Percentiles rank a stretch among this genome's conserved stretches.
phyloP scores from a whole-genome alignment of 2,329 filamentous ascomycete genomes.

The Pseudocercospora musae region DNA sequence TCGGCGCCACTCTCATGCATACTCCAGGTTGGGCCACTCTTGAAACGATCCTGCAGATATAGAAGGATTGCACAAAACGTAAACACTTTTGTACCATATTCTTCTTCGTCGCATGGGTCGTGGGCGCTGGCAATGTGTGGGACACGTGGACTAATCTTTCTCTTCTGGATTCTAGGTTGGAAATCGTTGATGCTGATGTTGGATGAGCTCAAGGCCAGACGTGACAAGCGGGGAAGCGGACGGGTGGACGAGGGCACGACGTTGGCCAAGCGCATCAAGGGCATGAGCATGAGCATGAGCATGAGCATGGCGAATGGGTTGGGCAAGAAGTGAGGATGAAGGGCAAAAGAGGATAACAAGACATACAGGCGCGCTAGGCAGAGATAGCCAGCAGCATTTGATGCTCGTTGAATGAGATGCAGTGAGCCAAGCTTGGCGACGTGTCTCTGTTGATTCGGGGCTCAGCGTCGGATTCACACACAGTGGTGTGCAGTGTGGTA shows the following conservation, averaged over 20 bases:
- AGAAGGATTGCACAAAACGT: slow-evolving; percentile 18
- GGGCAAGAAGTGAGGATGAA: background rate
- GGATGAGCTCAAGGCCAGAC: slow-evolving; percentile 93
- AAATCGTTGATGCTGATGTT: slow-evolving; percentile 73
- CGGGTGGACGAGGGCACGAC: slow-evolving; percentile 18
- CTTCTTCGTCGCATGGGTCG: background rate
- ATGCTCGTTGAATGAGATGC: too few species aligned
- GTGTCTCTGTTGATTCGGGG: background rate
- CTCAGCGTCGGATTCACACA: too few species aligned
- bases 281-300: slow-evolving; percentile 14
- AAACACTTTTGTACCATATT: slow-evolving; percentile 10
- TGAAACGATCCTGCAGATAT: slow-evolving; percentile 71
- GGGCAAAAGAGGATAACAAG: background rate
- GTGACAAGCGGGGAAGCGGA: slow-evolving; percentile 56
- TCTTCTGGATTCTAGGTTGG: slow-evolving; percentile 32
- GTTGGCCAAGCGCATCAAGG: slow-evolving; percentile 33
- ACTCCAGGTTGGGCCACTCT: slow-evolving; percentile 93
- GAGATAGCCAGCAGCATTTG: too few species aligned
- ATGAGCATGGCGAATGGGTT: slow-evolving; percentile 7
- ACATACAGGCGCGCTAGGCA: background rate
- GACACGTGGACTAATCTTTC: slow-evolving; percentile 22
- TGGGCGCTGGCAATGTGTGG: background rate
- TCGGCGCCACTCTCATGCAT: slow-evolving; percentile 78
- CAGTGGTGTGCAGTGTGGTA: too few species aligned
- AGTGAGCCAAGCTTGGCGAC: background rate